These are phyloP conservation scores for Arbutus unedo DNA, from an alignment of 148 eudicot genomes.

Conservation along the genomic window DNA sequence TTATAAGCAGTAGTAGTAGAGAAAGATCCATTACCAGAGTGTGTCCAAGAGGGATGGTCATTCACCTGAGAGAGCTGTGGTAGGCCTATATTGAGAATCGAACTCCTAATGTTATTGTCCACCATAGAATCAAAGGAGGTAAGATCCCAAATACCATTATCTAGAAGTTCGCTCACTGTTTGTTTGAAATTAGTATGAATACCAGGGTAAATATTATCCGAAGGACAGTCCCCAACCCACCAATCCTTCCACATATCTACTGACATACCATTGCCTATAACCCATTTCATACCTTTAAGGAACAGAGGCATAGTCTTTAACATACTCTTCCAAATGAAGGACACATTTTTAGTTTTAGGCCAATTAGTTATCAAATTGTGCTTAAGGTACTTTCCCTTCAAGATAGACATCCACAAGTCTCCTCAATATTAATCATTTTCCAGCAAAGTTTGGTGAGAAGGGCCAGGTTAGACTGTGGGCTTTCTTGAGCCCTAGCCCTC, in stretches of 20 bases:
- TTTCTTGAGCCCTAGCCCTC: not conserved
- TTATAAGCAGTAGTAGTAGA: too few species aligned
- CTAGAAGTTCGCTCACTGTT: too few species aligned
- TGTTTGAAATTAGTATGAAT: too few species aligned
- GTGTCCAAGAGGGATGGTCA: too few species aligned
- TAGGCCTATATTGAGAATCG: too few species aligned
- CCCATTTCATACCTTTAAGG: not conserved
- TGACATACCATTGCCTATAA: not conserved
- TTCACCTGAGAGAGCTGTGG: too few species aligned
- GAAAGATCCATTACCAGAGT: too few species aligned
- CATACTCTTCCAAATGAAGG: not conserved
- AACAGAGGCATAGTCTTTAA: not conserved
- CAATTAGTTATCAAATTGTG: not conserved
- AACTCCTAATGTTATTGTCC: too few species aligned
- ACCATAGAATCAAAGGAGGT: too few species aligned
- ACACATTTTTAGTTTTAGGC: not conserved
- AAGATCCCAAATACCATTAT: too few species aligned
- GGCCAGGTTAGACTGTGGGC: not conserved
- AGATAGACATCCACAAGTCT: not conserved
- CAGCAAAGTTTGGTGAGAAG: not conserved
- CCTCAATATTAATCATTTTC: too few species aligned
- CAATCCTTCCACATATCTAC: not conserved
- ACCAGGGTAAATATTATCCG: too few species aligned
- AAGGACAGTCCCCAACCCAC: not conserved
- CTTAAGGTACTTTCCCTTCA: not conserved